These are phyloP conservation scores for Syncephalastrum contaminatum DNA, from an alignment of 371 early-diverging fungal genomes.

Conservation along the genomic window DNA sequence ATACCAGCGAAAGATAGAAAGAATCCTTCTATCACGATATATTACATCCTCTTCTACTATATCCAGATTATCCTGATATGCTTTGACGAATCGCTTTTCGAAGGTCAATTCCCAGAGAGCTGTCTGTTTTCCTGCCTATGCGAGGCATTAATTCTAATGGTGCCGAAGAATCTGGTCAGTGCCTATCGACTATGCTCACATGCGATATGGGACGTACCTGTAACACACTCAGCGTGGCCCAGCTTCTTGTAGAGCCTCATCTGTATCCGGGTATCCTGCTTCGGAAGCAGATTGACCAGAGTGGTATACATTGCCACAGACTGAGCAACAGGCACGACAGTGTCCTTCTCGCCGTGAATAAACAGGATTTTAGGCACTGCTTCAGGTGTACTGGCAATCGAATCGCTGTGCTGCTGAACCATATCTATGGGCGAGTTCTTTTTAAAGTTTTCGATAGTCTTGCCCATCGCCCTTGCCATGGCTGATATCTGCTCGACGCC, in stretches of 20 bases:
- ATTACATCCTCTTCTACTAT: no score
- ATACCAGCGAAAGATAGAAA: no score
- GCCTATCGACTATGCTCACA: no score
- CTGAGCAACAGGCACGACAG: conserved; percentile 37
- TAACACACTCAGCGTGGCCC: conserved; percentile 44
- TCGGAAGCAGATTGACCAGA: conserved; percentile 35
- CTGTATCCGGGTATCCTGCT: conserved; percentile 27
- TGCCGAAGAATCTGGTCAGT: no score
- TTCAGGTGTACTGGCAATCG: conserved; percentile 32
- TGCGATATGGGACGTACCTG: conserved; percentile 19
- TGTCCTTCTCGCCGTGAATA: conserved; percentile 48
- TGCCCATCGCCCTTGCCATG: conserved; percentile 73
- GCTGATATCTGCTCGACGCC: conserved; percentile 75
- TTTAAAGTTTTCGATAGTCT: conserved; percentile 20
- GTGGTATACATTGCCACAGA: conserved; percentile 44
- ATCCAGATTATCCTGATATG: no score
- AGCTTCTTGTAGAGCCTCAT: conserved; percentile 43
- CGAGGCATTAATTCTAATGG: no score
- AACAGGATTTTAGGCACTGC: conserved; percentile 42
- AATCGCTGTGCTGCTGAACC: conserved; percentile 19
- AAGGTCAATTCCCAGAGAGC: no score
- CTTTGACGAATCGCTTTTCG: no score
- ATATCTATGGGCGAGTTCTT: conserved; percentile 41
- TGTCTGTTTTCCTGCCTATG: no score
- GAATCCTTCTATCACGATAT: no score